phyloP scores from a whole-genome alignment of 768 basidiomycete species.

The Rhodotorula toruloides region DNA sequence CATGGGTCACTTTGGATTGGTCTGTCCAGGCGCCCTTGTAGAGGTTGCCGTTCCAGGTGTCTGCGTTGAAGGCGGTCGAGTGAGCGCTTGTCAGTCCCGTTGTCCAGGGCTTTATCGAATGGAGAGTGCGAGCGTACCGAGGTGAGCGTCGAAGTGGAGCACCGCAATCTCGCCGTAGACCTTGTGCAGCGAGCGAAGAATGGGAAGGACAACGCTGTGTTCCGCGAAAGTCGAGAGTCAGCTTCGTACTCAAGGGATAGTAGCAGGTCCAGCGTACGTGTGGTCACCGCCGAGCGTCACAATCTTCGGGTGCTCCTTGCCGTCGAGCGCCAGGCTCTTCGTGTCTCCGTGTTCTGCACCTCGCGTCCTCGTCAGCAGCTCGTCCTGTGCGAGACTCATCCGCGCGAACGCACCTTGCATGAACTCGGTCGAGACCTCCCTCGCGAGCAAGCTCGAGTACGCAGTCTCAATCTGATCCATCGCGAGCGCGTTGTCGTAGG shows the following conservation, averaged over 20 bases:
- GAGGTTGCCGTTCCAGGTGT: slow-evolving; percentile 12
- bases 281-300: slow-evolving; percentile 83
- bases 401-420: slow-evolving; percentile 44
- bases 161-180: slow-evolving; percentile 39
- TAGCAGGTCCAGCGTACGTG: slow-evolving; percentile 47
- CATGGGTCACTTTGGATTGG: slow-evolving; percentile 28
- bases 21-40: slow-evolving; percentile 17
- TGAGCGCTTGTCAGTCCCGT: background rate
- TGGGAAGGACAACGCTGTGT: slow-evolving; percentile 38
- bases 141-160: slow-evolving; percentile 32
- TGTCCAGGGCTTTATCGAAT: background rate
- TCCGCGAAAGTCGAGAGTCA: background rate
- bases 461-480: slow-evolving; percentile 82
- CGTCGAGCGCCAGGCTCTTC: slow-evolving; percentile 48
- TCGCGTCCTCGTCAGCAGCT: too few species aligned
- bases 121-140: slow-evolving; percentile 5
- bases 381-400: too few species aligned
- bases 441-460: slow-evolving; percentile 67
- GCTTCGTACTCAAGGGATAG: too few species aligned
- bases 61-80: background rate
- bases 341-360: slow-evolving; percentile 48
- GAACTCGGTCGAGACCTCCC: slow-evolving; percentile 46
- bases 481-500: slow-evolving; percentile 76
- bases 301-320: slow-evolving; percentile 66
- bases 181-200: slow-evolving; percentile 29